Evolutionary conservation across 2,329 filamentous ascomycete species (phyloP), one percentile per base, ranked within the genome.

Genomic region (Alternaria burnsii): DNA sequence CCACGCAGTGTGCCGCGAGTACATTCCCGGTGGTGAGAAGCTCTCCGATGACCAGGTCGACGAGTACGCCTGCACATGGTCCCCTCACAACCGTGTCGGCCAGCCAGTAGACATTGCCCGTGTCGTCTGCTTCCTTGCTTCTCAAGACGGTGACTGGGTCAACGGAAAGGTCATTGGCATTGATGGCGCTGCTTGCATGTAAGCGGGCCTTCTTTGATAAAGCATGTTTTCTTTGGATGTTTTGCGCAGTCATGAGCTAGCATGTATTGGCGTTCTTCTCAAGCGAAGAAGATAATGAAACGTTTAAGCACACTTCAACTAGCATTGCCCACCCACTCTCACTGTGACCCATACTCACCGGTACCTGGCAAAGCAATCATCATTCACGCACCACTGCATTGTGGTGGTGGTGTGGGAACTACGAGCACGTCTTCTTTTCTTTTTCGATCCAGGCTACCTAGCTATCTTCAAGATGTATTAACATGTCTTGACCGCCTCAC

Each of bases 31-130:
- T 57, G 86, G 86, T 43, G 84, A 84, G 36, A 84, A 83, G 67
- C 79, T 88, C 67, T 81, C 71, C 70, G 81, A 87, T 70, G 85
- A 88, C 62, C 81, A 86, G 73, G 85, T 88, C 57, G 86, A 88
- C 63, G 85, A 87, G 84, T 89, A 85, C 73, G 88, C 87, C 44
- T 82, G 84, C 62, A 87, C 84, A 61, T 89, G 87, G 87, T 89
- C 86, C 18, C 88, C 88, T 38, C 82, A 88, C 68, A 83, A 85
- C 80, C 86, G 88, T 72, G 88, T 89, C 60, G 88, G 88, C 67
- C 86, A 89, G 65, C 88, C 88, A 58, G 86, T 89, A 72, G 88
- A 90, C 74, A 87, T 91, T 75, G 88, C 88, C 63, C 85, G 87
- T 62, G 87, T 89, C 18, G 87, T 89, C 58, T 87, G 85, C 80